phyloP scores from a whole-genome alignment of 495 filamentous ascomycete genomes.

The Coniosporium apollinis region DNA sequence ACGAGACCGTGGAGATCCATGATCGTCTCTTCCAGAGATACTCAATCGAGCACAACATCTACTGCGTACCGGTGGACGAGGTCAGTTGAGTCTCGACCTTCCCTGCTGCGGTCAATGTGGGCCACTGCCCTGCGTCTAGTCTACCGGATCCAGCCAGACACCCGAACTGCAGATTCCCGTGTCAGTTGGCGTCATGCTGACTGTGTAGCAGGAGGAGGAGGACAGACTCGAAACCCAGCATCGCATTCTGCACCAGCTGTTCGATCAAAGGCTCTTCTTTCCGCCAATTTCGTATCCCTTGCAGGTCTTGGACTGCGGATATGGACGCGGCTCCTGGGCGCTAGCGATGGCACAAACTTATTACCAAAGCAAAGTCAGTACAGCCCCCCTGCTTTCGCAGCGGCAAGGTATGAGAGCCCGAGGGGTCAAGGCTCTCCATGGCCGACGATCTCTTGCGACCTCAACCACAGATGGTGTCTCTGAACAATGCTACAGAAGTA shows the following conservation, averaged over 20 bases:
- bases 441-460: too few species aligned
- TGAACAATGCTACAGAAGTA: too few species aligned
- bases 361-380: constrained; percentile 25
- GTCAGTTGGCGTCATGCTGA: constrained; percentile 7
- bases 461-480: too few species aligned
- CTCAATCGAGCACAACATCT: constrained; percentile 53
- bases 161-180: constrained; percentile 2
- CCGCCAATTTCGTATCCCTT: constrained; percentile 45
- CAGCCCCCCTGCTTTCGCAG: too few species aligned
- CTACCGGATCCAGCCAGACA: constrained; percentile 6
- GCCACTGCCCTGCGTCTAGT: background rate
- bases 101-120: background rate
- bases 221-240: constrained; percentile 59
- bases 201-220: constrained; percentile 51
- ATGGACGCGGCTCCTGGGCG: constrained; percentile 52
- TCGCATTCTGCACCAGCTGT: constrained; percentile 50
- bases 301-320: constrained; percentile 24
- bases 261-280: constrained; percentile 65
- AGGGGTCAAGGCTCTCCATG: too few species aligned
- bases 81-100: constrained; percentile 29
- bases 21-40: constrained; percentile 17
- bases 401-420: too few species aligned
- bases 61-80: constrained; percentile 73
- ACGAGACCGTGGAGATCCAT: constrained; percentile 12
- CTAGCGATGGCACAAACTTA: constrained; percentile 56